phyloP scores from a whole-genome alignment of 192 early-diverging fungal species.

The Chytriomyces sp. region DNA sequence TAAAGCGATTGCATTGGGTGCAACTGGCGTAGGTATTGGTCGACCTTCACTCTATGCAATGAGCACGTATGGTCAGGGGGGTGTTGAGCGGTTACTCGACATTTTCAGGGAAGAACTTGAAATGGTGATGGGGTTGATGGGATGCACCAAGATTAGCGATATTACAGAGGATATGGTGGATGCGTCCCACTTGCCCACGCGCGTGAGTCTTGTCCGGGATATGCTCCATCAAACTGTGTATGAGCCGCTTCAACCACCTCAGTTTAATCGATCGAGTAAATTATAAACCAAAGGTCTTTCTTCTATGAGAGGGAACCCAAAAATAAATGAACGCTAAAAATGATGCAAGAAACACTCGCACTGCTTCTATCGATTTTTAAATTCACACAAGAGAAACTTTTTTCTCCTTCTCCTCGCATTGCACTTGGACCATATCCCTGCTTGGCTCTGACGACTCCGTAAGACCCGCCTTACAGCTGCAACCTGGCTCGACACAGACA shows the following conservation, averaged over 20 bases:
- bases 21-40: slow-evolving; percentile 87
- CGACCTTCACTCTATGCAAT: slow-evolving; percentile 73
- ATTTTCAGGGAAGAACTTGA: slow-evolving; percentile 86
- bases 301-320: no score
- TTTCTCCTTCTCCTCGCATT: not conserved
- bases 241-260: slow-evolving; percentile 29
- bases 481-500: not conserved
- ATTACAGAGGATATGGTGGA: slow-evolving; percentile 60
- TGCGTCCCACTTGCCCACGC: slow-evolving; percentile 31
- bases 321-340: no score
- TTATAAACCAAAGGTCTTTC: not conserved
- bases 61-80: slow-evolving; percentile 79
- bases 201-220: slow-evolving; percentile 34
- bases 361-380: not conserved
- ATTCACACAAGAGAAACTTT: not conserved
- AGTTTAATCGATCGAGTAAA: not conserved
- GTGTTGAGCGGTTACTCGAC: slow-evolving; percentile 77
- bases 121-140: slow-evolving; percentile 59
- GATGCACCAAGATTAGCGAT: slow-evolving; percentile 58
- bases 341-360: no score
- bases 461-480: not conserved
- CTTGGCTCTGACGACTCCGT: not conserved
- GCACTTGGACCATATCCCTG: not conserved
- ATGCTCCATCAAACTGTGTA: slow-evolving; percentile 34
- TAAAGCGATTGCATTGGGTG: slow-evolving; percentile 95